Base-by-base conservation (phyloP, 1,139 yeast species). In the Saccharomyces hybrid region DNA sequence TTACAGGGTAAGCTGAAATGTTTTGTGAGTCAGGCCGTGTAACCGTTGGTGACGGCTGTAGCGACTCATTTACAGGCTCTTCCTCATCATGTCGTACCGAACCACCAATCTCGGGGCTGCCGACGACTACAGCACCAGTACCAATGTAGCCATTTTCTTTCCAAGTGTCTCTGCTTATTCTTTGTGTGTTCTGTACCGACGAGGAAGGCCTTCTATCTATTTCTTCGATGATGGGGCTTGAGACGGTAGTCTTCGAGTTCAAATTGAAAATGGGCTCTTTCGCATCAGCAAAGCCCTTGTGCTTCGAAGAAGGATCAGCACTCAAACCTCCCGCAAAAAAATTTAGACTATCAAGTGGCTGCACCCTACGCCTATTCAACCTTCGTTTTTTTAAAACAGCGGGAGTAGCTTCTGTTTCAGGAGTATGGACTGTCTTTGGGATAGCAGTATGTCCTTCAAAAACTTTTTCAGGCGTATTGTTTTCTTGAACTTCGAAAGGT, bases 241-340 rank as follows among this genome's bases (percentile, higher is more conserved):
- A 38, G 24, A 38, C 11, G 44, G 19, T 21, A 38, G 44, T 16
- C 24, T 38, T 38, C 11, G 12, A 38, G 9, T 16, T 12, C 19
- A 16, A 9, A 5, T n/a, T n/a, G 5, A 12, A 16, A 4, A 1
- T 38, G 24, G 12, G 21, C n/a, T 16, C 6, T 11, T 38, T 16
- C 9, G 12, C n/a, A 16, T 38, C 44, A 19, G 24, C 16, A 14
- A 7, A 4, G 21, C 12, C 24, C 3, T 26, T n/a, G 31, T n/a
- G 47, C 11, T 26, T 31, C 44, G 46, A 16, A 9, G 24, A 9
- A 38, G 44, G 6, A 21, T 38, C n/a, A 38, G 21, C 6, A 38
- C 24, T 38, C 24, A 38, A 38, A 8, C 75, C 75, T 26, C 75
- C 76, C 1, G 71, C 75, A 61, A 73, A 72, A 59, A 68, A 72